phyloP scores from a whole-genome alignment of 345 rosid genomes.

The Pugionium cornutum region DNA sequence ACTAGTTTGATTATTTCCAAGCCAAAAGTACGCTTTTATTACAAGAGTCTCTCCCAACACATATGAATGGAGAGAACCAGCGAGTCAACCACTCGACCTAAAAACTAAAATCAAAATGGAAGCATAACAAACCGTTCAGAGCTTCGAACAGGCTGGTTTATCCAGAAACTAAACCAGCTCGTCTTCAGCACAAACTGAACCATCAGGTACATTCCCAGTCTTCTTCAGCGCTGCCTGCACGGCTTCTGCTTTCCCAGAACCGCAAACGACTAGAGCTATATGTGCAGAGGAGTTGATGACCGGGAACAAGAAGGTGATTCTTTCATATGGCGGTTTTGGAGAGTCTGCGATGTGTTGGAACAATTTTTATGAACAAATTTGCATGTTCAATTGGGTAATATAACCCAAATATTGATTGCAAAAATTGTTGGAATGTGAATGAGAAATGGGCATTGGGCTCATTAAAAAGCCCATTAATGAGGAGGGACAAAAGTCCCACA shows the following conservation, averaged over 20 bases:
- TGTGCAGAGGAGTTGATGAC: constrained; percentile 77
- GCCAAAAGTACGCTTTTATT: constrained; percentile 24
- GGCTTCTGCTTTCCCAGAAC: constrained; percentile 62
- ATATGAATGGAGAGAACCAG: constrained; percentile 1
- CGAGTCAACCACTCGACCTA: constrained; percentile 23
- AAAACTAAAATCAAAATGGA: background rate
- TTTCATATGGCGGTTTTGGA: constrained; percentile 83
- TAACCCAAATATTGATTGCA: no score
- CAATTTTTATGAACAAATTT: no score
- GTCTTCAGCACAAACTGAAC: constrained; percentile 65
- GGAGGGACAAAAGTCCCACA: no score
- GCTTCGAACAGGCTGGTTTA: constrained; percentile 76
- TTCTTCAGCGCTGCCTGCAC: constrained; percentile 57
- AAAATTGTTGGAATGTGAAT: no score
- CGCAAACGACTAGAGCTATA: constrained; percentile 70
- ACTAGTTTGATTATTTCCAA: background rate
- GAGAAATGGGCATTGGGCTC: no score
- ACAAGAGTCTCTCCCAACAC: constrained; percentile 25
- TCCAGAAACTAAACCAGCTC: constrained; percentile 86
- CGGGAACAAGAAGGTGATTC: constrained; percentile 85
- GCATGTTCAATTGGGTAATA: no score
- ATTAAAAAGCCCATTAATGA: no score
- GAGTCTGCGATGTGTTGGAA: no score
- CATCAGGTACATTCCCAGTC: constrained; percentile 55
- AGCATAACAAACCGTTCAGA: constrained; percentile 25